Conservation (phyloP, 2,329 filamentous ascomycete genomes). For the Clonostachys rosea region DNA sequence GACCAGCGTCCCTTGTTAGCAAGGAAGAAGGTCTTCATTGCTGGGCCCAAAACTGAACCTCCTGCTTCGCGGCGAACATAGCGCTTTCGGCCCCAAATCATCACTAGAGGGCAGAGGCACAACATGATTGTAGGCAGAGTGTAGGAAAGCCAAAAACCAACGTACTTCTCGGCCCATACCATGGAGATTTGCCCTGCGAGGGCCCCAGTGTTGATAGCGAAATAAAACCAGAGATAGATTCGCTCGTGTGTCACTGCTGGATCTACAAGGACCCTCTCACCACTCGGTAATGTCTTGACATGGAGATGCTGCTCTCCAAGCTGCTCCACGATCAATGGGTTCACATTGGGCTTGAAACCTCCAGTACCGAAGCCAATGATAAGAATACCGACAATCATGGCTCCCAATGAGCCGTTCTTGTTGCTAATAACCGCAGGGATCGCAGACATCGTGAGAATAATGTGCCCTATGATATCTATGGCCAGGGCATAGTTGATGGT, state of each 20-base stretch:
- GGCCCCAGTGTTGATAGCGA: constrained; percentile 68
- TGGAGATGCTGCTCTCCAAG: constrained; percentile 49
- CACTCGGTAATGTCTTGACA: constrained; percentile 44
- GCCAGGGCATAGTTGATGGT: constrained; percentile 61
- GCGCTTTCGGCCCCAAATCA: constrained; percentile 50
- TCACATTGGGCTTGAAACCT: constrained; percentile 71
- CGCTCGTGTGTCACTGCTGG: constrained; percentile 57
- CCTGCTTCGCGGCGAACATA: constrained; percentile 57
- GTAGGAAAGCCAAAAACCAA: constrained; percentile 71
- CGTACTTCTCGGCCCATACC: constrained; percentile 69
- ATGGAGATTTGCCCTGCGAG: constrained; percentile 59
- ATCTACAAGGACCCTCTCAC: constrained; percentile 62
- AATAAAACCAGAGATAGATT: constrained; percentile 68
- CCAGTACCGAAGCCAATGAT: constrained; percentile 59
- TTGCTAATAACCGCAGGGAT: constrained; percentile 56
- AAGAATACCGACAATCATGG: constrained; percentile 57
- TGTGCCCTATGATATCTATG: constrained; percentile 59
- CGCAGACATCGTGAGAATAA: constrained; percentile 63
- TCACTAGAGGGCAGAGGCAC: constrained; percentile 55
- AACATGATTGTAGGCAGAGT: constrained; percentile 64
- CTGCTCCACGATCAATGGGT: constrained; percentile 63
- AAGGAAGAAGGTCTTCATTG: constrained; percentile 53
- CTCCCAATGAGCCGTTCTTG: constrained; percentile 50
- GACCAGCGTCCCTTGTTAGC: constrained; percentile 68
- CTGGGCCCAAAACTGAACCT: constrained; percentile 65